phyloP scores from a whole-genome alignment of 139 green algal species.

The Deuterostichococcus epilithicus region DNA sequence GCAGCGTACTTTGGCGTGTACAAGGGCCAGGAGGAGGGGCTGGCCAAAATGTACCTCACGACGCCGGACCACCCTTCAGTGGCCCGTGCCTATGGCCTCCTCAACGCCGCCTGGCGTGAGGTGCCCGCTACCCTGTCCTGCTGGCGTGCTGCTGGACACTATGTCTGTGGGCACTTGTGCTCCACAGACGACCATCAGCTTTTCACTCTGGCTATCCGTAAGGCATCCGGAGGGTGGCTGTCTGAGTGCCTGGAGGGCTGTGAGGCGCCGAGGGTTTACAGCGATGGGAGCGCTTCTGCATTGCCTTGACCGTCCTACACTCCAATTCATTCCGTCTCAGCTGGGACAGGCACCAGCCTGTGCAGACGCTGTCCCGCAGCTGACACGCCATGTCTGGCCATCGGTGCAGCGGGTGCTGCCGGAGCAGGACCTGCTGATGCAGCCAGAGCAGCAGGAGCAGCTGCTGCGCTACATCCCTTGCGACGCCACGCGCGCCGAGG shows the following conservation, averaged over 20 bases:
- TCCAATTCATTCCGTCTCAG: no score
- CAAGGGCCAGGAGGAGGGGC: slow-evolving; percentile 61
- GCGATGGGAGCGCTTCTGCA: no score
- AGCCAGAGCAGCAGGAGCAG: slow-evolving; percentile 28
- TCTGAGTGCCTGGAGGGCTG: no score
- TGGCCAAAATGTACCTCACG: slow-evolving; percentile 34
- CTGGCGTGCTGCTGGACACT: neutral
- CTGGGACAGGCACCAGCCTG: no score
- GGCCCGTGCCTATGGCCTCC: slow-evolving; percentile 37
- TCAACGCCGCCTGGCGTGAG: slow-evolving; percentile 32
- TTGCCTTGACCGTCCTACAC: no score
- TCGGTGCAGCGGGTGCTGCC: slow-evolving; percentile 55
- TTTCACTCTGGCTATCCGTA: no score
- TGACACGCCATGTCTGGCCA: neutral
- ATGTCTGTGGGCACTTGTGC: no score
- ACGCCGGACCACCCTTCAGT: slow-evolving; percentile 61
- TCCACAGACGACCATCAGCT: no score
- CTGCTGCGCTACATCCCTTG: slow-evolving; percentile 67
- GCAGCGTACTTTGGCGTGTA: slow-evolving; percentile 88
- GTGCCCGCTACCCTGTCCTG: slow-evolving; percentile 1
- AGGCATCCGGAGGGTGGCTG: no score
- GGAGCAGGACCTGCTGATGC: slow-evolving; percentile 69
- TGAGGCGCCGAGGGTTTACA: no score
- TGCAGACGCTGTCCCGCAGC: no score
- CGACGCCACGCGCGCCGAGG: slow-evolving; percentile 28